phyloP scores from a whole-genome alignment of 495 filamentous ascomycete species.

The Oleoguttula mirabilis region DNA sequence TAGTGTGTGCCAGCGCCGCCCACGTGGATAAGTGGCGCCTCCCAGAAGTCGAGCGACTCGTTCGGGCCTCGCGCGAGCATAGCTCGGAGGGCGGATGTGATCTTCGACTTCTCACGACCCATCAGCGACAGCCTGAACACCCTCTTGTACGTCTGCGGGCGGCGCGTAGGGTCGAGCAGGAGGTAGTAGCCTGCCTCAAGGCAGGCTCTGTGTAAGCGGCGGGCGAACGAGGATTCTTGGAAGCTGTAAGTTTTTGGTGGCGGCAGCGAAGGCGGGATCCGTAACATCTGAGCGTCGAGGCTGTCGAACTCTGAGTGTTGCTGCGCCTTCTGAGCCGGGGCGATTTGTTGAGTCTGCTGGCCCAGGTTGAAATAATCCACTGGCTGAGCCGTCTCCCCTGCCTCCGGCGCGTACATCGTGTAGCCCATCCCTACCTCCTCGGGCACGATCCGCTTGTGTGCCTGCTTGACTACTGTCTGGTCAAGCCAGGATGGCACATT shows the following conservation, averaged over 20 bases:
- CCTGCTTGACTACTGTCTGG: constrained; percentile 2
- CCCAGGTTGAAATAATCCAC: not conserved
- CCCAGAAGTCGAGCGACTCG: constrained; percentile 46
- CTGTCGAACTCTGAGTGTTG: not conserved
- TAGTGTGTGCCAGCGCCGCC: constrained; percentile 61
- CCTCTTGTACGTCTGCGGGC: constrained; percentile 38
- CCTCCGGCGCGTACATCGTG: no score
- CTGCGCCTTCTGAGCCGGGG: constrained; percentile 1
- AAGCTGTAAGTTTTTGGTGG: constrained; percentile 33
- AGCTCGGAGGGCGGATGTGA: constrained; percentile 35
- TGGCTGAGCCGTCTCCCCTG: not conserved
- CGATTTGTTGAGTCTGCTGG: not conserved
- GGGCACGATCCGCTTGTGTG: no score
- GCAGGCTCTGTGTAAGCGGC: constrained; percentile 54
- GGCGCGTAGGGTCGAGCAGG: constrained; percentile 42
- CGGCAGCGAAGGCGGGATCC: not conserved
- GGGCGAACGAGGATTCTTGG: constrained; percentile 57
- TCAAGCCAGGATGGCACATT: constrained; percentile 23
- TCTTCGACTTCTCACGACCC: constrained; percentile 39
- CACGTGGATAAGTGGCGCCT: constrained; percentile 51
- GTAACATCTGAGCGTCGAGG: not conserved
- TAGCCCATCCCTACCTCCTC: no score
- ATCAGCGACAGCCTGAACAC: constrained; percentile 57
- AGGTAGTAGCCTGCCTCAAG: constrained; percentile 52
- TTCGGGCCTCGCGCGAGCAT: constrained; percentile 31